Percentiles rank a stretch among this genome's conserved stretches.
These are phyloP conservation scores for Houttuynia cordata DNA, from an alignment of 164 flowering plant species.

Conservation along the genomic window DNA sequence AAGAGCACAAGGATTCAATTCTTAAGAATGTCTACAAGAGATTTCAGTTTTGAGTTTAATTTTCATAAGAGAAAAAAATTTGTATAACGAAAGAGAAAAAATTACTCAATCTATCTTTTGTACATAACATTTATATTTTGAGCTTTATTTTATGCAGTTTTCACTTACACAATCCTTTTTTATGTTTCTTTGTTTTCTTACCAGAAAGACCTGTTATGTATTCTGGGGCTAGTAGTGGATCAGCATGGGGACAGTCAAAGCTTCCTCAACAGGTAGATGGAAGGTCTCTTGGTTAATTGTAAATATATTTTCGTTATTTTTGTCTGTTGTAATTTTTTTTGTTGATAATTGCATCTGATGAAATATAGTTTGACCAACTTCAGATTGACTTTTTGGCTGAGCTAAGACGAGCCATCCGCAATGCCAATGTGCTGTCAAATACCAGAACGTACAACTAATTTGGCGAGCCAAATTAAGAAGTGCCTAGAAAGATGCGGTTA, in stretches of 20 bases:
- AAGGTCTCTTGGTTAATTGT: background rate
- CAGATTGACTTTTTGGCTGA: conserved; percentile 55
- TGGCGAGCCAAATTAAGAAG: background rate
- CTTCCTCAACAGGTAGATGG: conserved; percentile 55
- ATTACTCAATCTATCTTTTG: background rate
- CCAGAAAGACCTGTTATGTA: conserved; percentile 70
- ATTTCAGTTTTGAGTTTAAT: too few relatives aligned
- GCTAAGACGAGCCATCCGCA: conserved; percentile 38
- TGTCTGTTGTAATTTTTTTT: too few relatives aligned
- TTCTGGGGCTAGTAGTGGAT: conserved; percentile 34
- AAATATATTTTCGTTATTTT: too few relatives aligned
- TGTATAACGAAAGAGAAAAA: background rate
- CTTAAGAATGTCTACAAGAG: too few relatives aligned
- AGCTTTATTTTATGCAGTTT: background rate
- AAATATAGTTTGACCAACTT: background rate
- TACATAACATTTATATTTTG: too few relatives aligned
- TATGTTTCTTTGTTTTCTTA: conserved; percentile 3
- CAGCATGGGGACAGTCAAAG: conserved; percentile 49
- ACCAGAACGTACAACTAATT: background rate
- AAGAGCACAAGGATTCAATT: too few relatives aligned
- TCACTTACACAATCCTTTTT: background rate
- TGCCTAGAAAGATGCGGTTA: background rate
- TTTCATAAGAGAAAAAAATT: too few relatives aligned
- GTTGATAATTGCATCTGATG: too few relatives aligned
- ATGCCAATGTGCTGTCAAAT: conserved; percentile 18